phyloP scores from a whole-genome alignment of 768 basidiomycete genomes.

The Suillus plorans region DNA sequence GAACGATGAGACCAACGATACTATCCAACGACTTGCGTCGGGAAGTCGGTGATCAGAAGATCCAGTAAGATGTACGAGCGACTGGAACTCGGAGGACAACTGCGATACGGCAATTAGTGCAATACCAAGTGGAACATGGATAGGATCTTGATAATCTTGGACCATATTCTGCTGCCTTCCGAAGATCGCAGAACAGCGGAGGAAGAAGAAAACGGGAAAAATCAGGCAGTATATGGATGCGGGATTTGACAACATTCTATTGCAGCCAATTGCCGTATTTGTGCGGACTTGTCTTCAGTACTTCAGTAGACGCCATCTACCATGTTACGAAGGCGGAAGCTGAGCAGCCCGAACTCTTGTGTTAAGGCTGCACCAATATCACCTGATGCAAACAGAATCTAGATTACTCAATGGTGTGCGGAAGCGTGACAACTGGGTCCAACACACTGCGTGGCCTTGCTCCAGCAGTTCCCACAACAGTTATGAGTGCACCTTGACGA shows the following conservation, averaged over 20 bases:
- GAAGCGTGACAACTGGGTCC: slow-evolving; percentile 30
- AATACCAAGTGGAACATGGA: slow-evolving; percentile 21
- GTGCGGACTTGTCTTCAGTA: background rate
- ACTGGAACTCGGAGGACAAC: background rate
- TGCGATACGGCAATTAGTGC: slow-evolving; percentile 2
- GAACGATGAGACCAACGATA: slow-evolving; percentile 24
- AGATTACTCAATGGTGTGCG: slow-evolving; percentile 23
- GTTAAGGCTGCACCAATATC: slow-evolving; percentile 16
- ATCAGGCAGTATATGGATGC: slow-evolving; percentile 24
- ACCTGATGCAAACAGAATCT: slow-evolving; percentile 17
- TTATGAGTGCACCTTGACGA: slow-evolving; percentile 29
- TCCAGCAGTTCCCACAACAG: slow-evolving; percentile 36
- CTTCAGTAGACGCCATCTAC: background rate
- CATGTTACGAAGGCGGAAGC: background rate
- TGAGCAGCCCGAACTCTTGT: slow-evolving; percentile 23
- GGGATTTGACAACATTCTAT: slow-evolving; percentile 27
- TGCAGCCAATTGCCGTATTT: background rate
- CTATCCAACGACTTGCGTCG: slow-evolving; percentile 25
- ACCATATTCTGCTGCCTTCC: slow-evolving; percentile 26
- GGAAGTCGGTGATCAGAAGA: slow-evolving; percentile 2
- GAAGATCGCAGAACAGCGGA: slow-evolving; percentile 23
- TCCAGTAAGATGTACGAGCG: background rate
- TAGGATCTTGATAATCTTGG: slow-evolving; percentile 5
- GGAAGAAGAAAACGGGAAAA: slow-evolving; percentile 28
- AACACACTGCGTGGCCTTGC: slow-evolving; percentile 30